Base-by-base conservation (phyloP, 2,329 filamentous ascomycete genomes). In the Alternaria solani region DNA sequence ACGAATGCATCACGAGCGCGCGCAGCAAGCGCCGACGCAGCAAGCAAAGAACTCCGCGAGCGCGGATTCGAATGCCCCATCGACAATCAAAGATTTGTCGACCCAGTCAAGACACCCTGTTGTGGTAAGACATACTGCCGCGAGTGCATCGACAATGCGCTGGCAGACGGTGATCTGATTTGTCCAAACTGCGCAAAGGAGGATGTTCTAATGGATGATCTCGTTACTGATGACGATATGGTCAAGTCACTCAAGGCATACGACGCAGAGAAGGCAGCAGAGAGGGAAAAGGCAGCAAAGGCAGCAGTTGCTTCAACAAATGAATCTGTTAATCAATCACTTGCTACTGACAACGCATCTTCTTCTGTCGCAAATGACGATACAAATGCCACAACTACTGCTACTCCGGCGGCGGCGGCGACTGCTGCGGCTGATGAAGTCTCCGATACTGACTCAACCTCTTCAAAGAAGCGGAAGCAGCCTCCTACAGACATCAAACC, bases 111-210 rank as follows among this genome's bases (percentile, higher is more conserved):
- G 88, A 98, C 95, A 77, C 94, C 95, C 69, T 99, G 95, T 87
- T 99, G 95, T 86, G 88, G 91, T 83, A 96, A 91, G 87, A 97
- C 94, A 78, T 99, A 96, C 86, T 99, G 95, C 87, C 95, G 95
- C 88, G 93, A 97, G 80, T 99, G 95, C 90, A 97, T 99, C 82
- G 96, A 95, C 79, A 97, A 97, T 87, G 92, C 94, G 81, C 89
- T 99, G 81, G 94, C 97, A 82, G 94, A 98, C 85, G 95, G 91
- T 87, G 95, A 99, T 86, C 93, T 99, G 82, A 86, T 94, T 80
- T 99, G 95, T 81, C 95, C 95, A 66, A 90, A 89, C 70, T 99
- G 95, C 84, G 88, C 92, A 81, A 91, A 90, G 65, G 93, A 97
- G 78, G 92, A 92, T 75, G 92, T 97, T 67, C 85, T 97, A 73